These are phyloP conservation scores for Geotrichum aggregatum DNA, from an alignment of 1,139 yeast species.

Conservation along the genomic window DNA sequence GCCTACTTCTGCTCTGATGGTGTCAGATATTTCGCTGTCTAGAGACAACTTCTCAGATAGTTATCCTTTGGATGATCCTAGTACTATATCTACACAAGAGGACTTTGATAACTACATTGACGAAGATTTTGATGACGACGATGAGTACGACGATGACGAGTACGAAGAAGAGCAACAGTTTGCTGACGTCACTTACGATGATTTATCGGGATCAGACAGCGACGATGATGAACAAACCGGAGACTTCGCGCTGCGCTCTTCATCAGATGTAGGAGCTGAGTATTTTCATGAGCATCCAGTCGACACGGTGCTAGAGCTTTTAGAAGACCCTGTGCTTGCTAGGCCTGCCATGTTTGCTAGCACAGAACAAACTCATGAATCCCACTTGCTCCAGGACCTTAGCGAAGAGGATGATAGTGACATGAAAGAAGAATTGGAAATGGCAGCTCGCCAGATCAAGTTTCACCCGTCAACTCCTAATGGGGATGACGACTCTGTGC, in stretches of 20 bases:
- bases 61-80: conserved; percentile 13
- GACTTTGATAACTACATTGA: conserved; percentile 19
- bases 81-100: conserved; percentile 16
- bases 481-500: conserved; percentile 21
- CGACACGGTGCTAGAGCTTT: not conserved
- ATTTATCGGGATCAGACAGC: conserved; percentile 21
- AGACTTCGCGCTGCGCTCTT: not conserved
- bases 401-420: conserved; percentile 40
- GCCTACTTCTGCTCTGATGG: not conserved
- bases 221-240: conserved; percentile 22
- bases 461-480: conserved; percentile 23
- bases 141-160: conserved; percentile 16
- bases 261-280: not conserved
- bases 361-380: conserved; percentile 8
- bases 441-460: conserved; percentile 35
- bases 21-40: conserved; percentile 9
- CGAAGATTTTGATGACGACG: conserved; percentile 25
- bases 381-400: conserved; percentile 22
- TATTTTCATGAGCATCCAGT: conserved; percentile 2
- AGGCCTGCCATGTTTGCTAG: not conserved
- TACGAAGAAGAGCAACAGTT: conserved; percentile 20
- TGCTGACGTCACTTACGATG: conserved; percentile 23
- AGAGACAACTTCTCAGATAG: conserved; percentile 12
- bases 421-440: conserved; percentile 38
- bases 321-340: not conserved